Base-by-base conservation (phyloP, 176 grass and related monocot genomes). In the Phoenix dactylifera region DNA sequence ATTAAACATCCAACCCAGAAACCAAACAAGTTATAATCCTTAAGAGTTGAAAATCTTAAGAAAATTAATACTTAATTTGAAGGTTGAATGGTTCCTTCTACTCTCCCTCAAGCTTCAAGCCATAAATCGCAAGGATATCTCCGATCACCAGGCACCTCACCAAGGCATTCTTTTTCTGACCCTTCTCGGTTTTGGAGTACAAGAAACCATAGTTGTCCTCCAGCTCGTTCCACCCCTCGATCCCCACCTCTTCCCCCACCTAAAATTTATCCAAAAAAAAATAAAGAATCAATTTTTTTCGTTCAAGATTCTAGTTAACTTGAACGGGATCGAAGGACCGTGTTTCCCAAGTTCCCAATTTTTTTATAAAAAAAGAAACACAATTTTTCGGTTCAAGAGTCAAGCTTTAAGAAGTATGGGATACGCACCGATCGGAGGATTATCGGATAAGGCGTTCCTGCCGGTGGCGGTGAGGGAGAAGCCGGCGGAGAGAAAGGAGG, bases 161-260 rank as follows among this genome's bases (percentile, higher is more conserved):
- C 22, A 91, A 58, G 30, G 85, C 65, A 1, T 19, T 58, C 60
- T 75, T 83, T 69, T 85, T 91, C 58, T 66, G 75, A 52, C 79
- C 66, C 22, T 79, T 82, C 53, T 83, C 92, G 53, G 79, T 75
- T 76, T 91, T 97, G 20, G 16, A 51, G 19, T 92, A 92, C 29
- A 88, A 50, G 56, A 97, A 97, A 7, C 77, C 87, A 39, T 91
- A 91, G 14, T 73, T 72, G 50, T 80, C 77, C 7, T 91, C 84
- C 75, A 88, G 68, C 52, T 32, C 65, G 44, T 88, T 88, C 93
- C 93, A 97, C 32, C 93, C 85, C 67, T 95, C 85, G 3, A 77
- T 75, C 3, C 63, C 84, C 24, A 97, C 81, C 50, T 92, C 87
- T 49, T 97, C 84, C 0, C 0, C 79, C 72, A 3, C 20, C 20